phyloP scores from a whole-genome alignment of 345 rosid species.

The Combretum micranthum region DNA sequence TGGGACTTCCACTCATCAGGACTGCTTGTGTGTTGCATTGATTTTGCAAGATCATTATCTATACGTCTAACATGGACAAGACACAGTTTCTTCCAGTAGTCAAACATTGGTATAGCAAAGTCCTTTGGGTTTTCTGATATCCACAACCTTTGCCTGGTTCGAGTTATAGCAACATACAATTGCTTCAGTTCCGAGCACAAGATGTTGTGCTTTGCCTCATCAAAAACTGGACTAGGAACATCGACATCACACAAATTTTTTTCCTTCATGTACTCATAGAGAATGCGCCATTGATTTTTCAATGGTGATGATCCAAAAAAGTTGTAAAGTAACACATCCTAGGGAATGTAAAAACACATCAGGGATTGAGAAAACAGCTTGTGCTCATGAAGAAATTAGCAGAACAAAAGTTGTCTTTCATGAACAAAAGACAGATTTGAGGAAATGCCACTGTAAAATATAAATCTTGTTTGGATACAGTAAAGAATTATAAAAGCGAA shows the following conservation, averaged over 20 bases:
- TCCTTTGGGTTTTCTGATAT: conserved; percentile 30
- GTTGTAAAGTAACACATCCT: conserved; percentile 40
- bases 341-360: not conserved
- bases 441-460: not conserved
- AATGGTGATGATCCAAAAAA: conserved; percentile 34
- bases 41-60: conserved; percentile 29
- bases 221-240: conserved; percentile 22
- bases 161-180: conserved; percentile 43
- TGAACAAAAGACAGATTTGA: not conserved
- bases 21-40: conserved; percentile 39
- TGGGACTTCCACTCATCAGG: conserved; percentile 39
- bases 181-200: conserved; percentile 35
- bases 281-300: conserved; percentile 33
- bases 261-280: no score
- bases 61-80: conserved; percentile 29
- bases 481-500: not conserved
- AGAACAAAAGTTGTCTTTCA: no score
- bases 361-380: not conserved
- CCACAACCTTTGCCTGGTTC: conserved; percentile 41
- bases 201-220: conserved; percentile 21
- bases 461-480: not conserved
- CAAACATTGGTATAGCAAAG: conserved; percentile 19
- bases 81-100: no score
- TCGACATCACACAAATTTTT: no score
- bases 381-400: no score